Evolutionary conservation across 495 filamentous ascomycete genomes (phyloP).

Genomic region (Podospora fimiseda): DNA sequence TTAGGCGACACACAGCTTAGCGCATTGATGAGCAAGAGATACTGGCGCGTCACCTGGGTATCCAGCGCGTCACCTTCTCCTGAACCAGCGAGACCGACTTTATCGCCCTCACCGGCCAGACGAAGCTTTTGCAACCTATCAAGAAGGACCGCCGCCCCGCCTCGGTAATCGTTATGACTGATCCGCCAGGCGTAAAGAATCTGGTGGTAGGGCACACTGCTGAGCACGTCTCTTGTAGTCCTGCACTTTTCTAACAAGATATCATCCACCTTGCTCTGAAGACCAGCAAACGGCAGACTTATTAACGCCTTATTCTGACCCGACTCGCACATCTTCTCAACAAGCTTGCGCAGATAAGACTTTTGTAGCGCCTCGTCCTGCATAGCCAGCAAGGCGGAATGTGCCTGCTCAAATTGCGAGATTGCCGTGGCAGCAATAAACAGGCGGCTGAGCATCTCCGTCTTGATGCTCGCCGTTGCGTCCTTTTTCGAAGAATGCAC

Average conservation of each 20-base stretch:
- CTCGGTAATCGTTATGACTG: constrained; percentile 75
- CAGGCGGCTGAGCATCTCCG: constrained; percentile 71
- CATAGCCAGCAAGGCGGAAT: constrained; percentile 67
- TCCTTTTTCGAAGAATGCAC: constrained; percentile 31
- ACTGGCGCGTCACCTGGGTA: constrained; percentile 58
- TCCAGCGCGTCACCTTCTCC: constrained; percentile 48
- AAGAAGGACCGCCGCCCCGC: constrained; percentile 71
- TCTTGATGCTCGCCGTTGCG: constrained; percentile 32
- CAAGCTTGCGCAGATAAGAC: constrained; percentile 56
- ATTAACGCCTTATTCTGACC: constrained; percentile 63
- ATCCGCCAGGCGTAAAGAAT: constrained; percentile 88
- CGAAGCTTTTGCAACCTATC: constrained; percentile 51
- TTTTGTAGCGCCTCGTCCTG: constrained; percentile 60
- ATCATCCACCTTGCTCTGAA: constrained; percentile 71
- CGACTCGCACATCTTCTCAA: constrained; percentile 63
- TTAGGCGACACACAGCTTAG: constrained; percentile 74
- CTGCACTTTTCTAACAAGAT: constrained; percentile 60
- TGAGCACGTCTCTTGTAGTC: constrained; percentile 49
- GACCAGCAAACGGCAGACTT: constrained; percentile 66
- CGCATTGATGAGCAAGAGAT: constrained; percentile 81
- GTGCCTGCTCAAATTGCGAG: constrained; percentile 73
- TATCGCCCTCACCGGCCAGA: constrained; percentile 41
- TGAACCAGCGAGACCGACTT: constrained; percentile 36
- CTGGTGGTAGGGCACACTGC: constrained; percentile 63
- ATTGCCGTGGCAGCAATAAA: constrained; percentile 75